Percentiles rank a stretch among this genome's conserved stretches.
These are phyloP conservation scores for Panicum virgatum DNA, from an alignment of 202 grass and related monocot genomes.

Conservation along the genomic window DNA sequence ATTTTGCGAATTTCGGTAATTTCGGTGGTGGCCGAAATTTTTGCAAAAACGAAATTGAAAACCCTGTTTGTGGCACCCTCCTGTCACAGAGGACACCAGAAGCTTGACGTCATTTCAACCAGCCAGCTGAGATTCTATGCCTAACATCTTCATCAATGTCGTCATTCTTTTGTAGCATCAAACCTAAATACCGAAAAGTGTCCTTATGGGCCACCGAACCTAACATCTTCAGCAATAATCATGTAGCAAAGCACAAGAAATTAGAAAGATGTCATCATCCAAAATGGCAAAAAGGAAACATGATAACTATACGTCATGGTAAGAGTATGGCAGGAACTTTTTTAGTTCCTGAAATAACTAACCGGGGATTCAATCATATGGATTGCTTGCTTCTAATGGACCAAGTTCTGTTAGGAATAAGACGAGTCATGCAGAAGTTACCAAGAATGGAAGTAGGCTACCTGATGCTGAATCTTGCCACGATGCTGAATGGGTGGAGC, in stretches of 20 bases:
- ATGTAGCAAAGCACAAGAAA: not conserved
- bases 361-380: constrained; percentile 28
- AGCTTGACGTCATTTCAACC: too few relatives aligned
- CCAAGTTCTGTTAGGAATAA: constrained; percentile 61
- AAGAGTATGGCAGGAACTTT: constrained; percentile 13
- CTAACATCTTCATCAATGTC: too few relatives aligned
- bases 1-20: too few relatives aligned
- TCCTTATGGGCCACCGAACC: too few relatives aligned
- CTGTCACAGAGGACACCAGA: too few relatives aligned
- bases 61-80: too few relatives aligned
- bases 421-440: constrained; percentile 47
- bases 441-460: constrained; percentile 66
- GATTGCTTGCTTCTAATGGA: constrained; percentile 63
- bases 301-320: constrained; percentile 25
- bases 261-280: not conserved
- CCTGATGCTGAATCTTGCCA: constrained; percentile 57
- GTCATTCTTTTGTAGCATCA: too few relatives aligned
- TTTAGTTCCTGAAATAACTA: constrained; percentile 29
- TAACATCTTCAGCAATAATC: too few relatives aligned
- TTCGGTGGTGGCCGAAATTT: too few relatives aligned
- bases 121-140: too few relatives aligned
- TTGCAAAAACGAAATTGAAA: too few relatives aligned
- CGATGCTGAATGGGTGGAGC: constrained; percentile 94
- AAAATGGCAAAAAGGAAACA: not conserved
- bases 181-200: too few relatives aligned